These are phyloP conservation scores for Magnusiomyces suaveolens DNA, from an alignment of 1,139 yeast species.

Conservation along the genomic window DNA sequence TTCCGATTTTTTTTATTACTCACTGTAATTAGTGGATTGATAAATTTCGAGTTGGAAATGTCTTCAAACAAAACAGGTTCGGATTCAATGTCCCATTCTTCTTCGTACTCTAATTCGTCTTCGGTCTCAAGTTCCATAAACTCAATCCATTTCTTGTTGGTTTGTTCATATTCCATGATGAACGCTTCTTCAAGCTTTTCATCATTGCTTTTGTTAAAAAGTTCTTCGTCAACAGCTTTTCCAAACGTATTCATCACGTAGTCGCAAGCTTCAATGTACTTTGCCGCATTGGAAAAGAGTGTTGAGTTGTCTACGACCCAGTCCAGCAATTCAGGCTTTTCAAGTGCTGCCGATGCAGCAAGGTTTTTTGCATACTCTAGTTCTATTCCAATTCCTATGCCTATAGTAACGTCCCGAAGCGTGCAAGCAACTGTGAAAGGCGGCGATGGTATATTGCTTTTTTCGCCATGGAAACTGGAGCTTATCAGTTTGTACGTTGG, in stretches of 20 bases:
- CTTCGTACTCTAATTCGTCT: background rate
- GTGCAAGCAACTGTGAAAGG: background rate
- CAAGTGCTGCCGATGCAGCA: background rate
- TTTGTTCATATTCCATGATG: background rate
- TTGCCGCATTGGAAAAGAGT: background rate
- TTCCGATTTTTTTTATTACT: too few species aligned
- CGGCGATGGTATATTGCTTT: background rate
- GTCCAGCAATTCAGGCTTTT: background rate
- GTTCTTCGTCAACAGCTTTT: background rate
- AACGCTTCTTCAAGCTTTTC: background rate
- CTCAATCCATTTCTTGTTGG: background rate
- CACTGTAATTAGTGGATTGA: background rate
- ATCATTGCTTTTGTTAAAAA: background rate
- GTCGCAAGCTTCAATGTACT: background rate
- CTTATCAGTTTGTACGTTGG: background rate
- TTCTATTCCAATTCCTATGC: background rate
- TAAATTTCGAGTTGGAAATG: too few species aligned
- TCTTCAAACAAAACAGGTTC: too few species aligned
- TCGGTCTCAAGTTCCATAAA: background rate
- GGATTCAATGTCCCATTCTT: too few species aligned
- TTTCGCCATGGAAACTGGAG: background rate
- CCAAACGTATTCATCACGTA: background rate
- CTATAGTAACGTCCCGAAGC: background rate
- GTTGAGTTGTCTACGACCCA: background rate
- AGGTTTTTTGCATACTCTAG: background rate